These are phyloP conservation scores for Salinomyces thailandicus DNA, from an alignment of 2,329 filamentous ascomycete species.

Conservation along the genomic window DNA sequence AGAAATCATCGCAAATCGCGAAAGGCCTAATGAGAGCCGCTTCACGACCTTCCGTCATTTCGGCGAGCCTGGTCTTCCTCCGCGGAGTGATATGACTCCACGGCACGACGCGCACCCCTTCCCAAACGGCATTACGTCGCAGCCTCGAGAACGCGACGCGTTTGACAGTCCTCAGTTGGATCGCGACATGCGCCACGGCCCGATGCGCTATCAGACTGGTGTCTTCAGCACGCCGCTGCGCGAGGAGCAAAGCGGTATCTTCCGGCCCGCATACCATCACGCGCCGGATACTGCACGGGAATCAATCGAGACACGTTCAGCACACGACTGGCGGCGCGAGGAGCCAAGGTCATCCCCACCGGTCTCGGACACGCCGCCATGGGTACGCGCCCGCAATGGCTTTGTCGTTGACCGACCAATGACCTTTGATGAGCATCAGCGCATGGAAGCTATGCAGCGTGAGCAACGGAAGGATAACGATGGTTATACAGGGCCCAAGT, in stretches of 20 bases:
- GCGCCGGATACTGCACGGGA: constrained; percentile 19
- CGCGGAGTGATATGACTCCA: constrained; percentile 10
- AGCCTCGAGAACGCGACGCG: constrained; percentile 15
- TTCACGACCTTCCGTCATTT: constrained; percentile 17
- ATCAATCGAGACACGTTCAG: constrained; percentile 19
- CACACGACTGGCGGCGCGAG: constrained; percentile 19
- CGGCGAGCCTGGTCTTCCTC: constrained; percentile 13
- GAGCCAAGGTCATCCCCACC: constrained; percentile 19
- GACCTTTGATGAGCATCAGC: constrained; percentile 26
- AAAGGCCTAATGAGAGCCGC: constrained; percentile 14
- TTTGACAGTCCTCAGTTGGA: constrained; percentile 22
- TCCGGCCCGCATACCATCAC: constrained; percentile 19
- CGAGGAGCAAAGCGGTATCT: constrained; percentile 22
- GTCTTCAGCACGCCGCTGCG: constrained; percentile 19
- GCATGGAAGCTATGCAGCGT: constrained; percentile 41
- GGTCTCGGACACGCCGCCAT: constrained; percentile 12
- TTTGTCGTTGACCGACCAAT: constrained; percentile 30
- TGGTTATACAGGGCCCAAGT: constrained; percentile 39
- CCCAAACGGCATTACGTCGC: constrained; percentile 19
- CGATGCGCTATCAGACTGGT: constrained; percentile 14
- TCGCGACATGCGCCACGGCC: constrained; percentile 14
- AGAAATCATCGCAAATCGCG: constrained; percentile 15
- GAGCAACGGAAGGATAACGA: constrained; percentile 30
- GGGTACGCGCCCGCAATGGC: constrained; percentile 16
- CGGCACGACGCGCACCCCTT: constrained; percentile 16